A percentile compares a stretch with the other conserved stretches of the same genome.
phyloP scores from a whole-genome alignment of 345 rosid genomes.

The Microthlaspi erraticum region DNA sequence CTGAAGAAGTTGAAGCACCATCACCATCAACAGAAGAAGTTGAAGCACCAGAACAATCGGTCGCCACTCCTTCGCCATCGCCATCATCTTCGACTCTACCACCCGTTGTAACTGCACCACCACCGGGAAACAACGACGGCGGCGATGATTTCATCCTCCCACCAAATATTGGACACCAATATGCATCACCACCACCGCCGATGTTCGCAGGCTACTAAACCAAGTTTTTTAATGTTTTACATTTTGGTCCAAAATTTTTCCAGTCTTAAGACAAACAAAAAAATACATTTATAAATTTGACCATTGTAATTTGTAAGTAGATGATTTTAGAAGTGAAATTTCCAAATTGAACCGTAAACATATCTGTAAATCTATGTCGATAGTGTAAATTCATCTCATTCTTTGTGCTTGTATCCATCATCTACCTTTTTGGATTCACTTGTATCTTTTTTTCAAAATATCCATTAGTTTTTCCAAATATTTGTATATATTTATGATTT shows the following conservation, averaged over 20 bases:
- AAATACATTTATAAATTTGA: constrained; percentile 15
- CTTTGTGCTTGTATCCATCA: background rate
- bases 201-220: constrained; percentile 73
- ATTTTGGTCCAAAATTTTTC: constrained; percentile 25
- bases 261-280: background rate
- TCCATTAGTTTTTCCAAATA: background rate
- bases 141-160: constrained; percentile 55
- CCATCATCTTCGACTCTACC: constrained; percentile 26
- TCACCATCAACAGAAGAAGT: constrained; percentile 32
- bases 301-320: constrained; percentile 39
- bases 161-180: constrained; percentile 68
- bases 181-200: constrained; percentile 93
- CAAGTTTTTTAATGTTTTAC: constrained; percentile 17
- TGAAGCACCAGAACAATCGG: constrained; percentile 38
- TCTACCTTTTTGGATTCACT: background rate
- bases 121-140: constrained; percentile 26
- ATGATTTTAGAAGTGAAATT: constrained; percentile 23
- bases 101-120: constrained; percentile 40
- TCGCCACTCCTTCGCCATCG: constrained; percentile 37
- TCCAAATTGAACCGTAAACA: background rate
- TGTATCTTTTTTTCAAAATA: background rate
- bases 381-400: constrained; percentile 36
- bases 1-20: constrained; percentile 18
- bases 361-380: constrained; percentile 24
- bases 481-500: background rate